Base-by-base conservation (phyloP, 345 rosid genomes). In the Pelargonium nanum region DNA sequence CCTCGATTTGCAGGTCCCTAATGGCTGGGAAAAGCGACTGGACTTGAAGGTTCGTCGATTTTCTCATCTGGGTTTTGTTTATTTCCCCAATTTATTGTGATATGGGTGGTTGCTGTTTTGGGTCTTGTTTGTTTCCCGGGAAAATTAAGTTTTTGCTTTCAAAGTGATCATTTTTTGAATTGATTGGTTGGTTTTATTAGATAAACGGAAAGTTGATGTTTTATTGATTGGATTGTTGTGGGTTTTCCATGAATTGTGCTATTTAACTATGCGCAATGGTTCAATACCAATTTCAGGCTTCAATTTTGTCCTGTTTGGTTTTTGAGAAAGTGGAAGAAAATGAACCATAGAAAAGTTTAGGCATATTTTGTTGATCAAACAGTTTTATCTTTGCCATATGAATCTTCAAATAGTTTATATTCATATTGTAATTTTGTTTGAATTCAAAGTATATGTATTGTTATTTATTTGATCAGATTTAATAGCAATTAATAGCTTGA, bases 1-100 rank as follows among this genome's bases (percentile, higher is more conserved):
- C 82, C 88, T 93, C 20, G 97, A 93, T 44, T 74, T 86, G 55
- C 87, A 86, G 67, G 99, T 87, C 19, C 99, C 99, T 12, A 48
- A 52, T 15, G 97, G 99, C 44, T 93, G 81, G 81, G 99, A 93
- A 62, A 93, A 93, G 72, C 88, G 92, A 7, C 86, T 93, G 25
- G 97, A 93, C 44, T 77, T 93, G 69, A 84, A 83, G 92, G 99
- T 93, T 62, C 52, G 50, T 22, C 30, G 24, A 25, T 52, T 15
- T 56, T 34, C 9, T 19, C 23, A 26, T 34, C 24, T 24, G 17
- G 16, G 32, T 48, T 44, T 32, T 21, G 10, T 25, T 32, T 58
- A 16, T 66, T 19, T 34, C 9, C 13, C 19, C 54, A 17, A 50
- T 10, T 21, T 48, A 1, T 26, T 60, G 6, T 24, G 0, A 22